Evolutionary conservation across 2,329 filamentous ascomycete genomes (phyloP), one percentile per base, ranked within the genome.

Genomic region (Trichoderma sp.): DNA sequence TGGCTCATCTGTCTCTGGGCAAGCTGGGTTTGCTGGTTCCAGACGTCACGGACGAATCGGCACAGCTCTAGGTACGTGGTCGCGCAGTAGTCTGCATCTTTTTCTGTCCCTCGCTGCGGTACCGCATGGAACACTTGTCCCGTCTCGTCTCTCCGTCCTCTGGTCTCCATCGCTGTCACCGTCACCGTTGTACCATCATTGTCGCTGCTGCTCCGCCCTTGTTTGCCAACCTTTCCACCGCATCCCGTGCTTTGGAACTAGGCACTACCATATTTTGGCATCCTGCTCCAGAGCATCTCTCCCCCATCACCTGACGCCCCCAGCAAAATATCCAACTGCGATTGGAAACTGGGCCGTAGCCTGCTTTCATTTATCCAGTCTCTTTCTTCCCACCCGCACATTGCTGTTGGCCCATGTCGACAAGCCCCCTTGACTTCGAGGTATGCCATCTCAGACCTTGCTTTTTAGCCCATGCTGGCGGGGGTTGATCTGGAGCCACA

Each of bases 1-100:
- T 74, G 74, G 68, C 69, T 67, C 62, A 59, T 63, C 69, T 60
- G 53, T 21, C 33, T 27, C 68, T 71, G 68, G 68, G 33, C 56
- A 71, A 38, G 45, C 33, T 53, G 56, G 31, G 65, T 69, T 69
- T 62, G 45, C 72, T 68, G 72, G 64, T 69, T 75, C 73, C 38
- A 68, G 66, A 75, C 69, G 64, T 75, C 63, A 68, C 73, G 63
- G 74, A 50, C 74, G 74, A 75, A 75, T 75, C 69, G 71, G 74
- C 64, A 74, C 67, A 24, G 64, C 63, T 24, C 29, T 67, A 72
- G 74, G 74, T 75, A 75, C 69, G 73, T 75, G 74, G 71, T 45
- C 68, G 68, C 69, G 69, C 74, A 75, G 69, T 75, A 75, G 74
- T 66, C 74, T 71, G 66, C 67, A 45, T 60, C 35, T 35, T 45